Evolutionary conservation across 805 yeast genomes (phyloP).

Genomic region (Hanseniaspora thailandica): DNA sequence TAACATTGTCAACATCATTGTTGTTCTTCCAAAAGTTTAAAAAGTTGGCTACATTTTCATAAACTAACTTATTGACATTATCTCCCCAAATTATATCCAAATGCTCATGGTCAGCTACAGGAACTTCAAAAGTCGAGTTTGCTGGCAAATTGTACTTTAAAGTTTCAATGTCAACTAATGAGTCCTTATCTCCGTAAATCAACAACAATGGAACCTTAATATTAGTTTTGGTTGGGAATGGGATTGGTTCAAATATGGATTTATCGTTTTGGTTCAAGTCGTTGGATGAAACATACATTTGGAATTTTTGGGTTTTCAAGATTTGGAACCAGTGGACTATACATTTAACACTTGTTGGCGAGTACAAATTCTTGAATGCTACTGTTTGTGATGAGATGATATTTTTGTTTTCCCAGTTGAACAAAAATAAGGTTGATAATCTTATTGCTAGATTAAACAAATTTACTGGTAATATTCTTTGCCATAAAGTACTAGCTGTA

Average conservation of each 20-base stretch:
- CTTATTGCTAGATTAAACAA: constrained; percentile 46
- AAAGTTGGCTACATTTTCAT: constrained; percentile 33
- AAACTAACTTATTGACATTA: constrained; percentile 41
- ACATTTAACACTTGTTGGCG: constrained; percentile 81
- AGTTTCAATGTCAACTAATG: constrained; percentile 73
- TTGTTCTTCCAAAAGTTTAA: constrained; percentile 25
- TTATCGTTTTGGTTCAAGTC: constrained; percentile 21
- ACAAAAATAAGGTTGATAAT: constrained; percentile 49
- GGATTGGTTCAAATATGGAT: constrained; percentile 19
- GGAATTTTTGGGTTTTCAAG: constrained; percentile 62
- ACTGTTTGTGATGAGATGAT: constrained; percentile 63
- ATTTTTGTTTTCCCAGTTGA: constrained; percentile 68
- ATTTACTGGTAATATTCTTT: constrained; percentile 31
- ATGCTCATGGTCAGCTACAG: constrained; percentile 70
- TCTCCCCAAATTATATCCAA: constrained; percentile 83
- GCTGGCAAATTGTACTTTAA: constrained; percentile 59
- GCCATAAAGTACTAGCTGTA: constrained; percentile 64
- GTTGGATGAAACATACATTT: constrained; percentile 46
- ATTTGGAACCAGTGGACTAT: constrained; percentile 97
- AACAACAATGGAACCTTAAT: constrained; percentile 62
- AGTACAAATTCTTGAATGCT: constrained; percentile 77
- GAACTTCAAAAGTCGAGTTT: constrained; percentile 38
- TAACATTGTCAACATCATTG: constrained; percentile 6
- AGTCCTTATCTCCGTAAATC: constrained; percentile 69
- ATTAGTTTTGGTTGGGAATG: constrained; percentile 50